Conservation (phyloP, 1,139 yeast genomes). For the Taphrina populina region DNA sequence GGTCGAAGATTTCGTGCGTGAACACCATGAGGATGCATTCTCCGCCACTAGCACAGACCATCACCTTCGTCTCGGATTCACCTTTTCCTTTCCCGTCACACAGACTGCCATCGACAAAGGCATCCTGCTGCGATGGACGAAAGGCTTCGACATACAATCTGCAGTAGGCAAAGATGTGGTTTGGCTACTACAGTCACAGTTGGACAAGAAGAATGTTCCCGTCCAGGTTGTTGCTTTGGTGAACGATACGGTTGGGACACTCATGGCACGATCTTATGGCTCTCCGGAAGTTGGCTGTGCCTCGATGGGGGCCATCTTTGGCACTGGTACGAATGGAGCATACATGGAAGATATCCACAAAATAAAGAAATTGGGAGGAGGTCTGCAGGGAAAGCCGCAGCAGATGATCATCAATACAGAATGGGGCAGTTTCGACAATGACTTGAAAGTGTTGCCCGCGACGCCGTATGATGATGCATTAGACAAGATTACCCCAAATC, state of each 20-base stretch:
- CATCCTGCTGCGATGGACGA: conserved; percentile 86
- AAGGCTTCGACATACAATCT: conserved; percentile 83
- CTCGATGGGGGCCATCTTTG: conserved; percentile 83
- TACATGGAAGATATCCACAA: conserved; percentile 71
- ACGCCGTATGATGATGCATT: conserved; percentile 71
- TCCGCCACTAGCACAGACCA: conserved; percentile 41
- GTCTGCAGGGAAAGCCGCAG: conserved; percentile 45
- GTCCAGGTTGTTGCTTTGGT: conserved; percentile 84
- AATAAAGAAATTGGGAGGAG: conserved; percentile 62
- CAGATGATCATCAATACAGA: conserved; percentile 87
- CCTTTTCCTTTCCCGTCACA: conserved; percentile 86
- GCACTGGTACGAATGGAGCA: conserved; percentile 96
- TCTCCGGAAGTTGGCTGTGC: conserved; percentile 64
- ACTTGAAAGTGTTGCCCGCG: conserved; percentile 64
- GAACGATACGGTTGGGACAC: conserved; percentile 92
- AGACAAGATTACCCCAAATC: conserved; percentile 73
- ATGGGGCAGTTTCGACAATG: conserved; percentile 96
- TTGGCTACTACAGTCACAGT: conserved; percentile 62
- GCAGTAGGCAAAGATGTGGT: conserved; percentile 83
- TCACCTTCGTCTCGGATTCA: conserved; percentile 74
- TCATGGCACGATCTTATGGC: conserved; percentile 82
- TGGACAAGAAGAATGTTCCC: conserved; percentile 59
- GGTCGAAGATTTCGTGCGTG: conserved; percentile 59
- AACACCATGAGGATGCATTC: conserved; percentile 58
- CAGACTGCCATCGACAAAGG: conserved; percentile 80